Evolutionary conservation across 805 yeast genomes (phyloP).

Genomic region (Candida cerambycidarum): DNA sequence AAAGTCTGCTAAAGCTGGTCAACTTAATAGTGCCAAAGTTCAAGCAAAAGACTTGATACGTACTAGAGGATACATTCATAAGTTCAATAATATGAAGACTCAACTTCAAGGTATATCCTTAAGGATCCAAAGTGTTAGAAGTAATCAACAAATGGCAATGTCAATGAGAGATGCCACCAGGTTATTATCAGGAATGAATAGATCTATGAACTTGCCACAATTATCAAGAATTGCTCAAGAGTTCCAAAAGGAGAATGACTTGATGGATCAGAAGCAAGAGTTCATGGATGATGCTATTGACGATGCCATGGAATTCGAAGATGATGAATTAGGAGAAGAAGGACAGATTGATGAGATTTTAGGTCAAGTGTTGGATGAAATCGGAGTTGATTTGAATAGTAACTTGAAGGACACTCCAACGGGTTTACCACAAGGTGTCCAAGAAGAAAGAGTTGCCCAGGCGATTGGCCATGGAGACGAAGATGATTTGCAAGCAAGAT

Average conservation of each 20-base stretch:
- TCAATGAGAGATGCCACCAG: conserved; percentile 94
- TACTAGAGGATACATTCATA: conserved; percentile 77
- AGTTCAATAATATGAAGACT: conserved; percentile 91
- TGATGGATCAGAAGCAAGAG: conserved; percentile 98
- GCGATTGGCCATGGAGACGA: conserved; percentile 55
- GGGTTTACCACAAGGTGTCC: conserved; percentile 39
- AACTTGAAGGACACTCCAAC: conserved; percentile 48
- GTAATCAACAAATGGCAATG: conserved; percentile 92
- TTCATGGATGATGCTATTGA: conserved; percentile 98
- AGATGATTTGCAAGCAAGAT: conserved; percentile 85
- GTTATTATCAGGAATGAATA: conserved; percentile 81
- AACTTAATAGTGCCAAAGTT: conserved; percentile 83
- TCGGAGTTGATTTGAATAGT: conserved; percentile 79
- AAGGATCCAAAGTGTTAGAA: conserved; percentile 87
- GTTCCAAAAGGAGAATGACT: conserved; percentile 88
- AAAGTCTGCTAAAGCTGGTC: conserved; percentile 88
- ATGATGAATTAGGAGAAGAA: conserved; percentile 70
- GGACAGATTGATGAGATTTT: conserved; percentile 92
- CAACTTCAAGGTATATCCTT: conserved; percentile 93
- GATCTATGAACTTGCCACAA: conserved; percentile 87
- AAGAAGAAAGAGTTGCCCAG: conserved; percentile 49
- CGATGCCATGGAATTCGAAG: conserved; percentile 90
- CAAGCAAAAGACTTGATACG: conserved; percentile 95
- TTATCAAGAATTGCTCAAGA: conserved; percentile 90
- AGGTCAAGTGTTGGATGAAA: conserved; percentile 88